Evolutionary conservation across 1,284 basidiomycete species (phyloP).

Genomic region (Tilletia caries): DNA sequence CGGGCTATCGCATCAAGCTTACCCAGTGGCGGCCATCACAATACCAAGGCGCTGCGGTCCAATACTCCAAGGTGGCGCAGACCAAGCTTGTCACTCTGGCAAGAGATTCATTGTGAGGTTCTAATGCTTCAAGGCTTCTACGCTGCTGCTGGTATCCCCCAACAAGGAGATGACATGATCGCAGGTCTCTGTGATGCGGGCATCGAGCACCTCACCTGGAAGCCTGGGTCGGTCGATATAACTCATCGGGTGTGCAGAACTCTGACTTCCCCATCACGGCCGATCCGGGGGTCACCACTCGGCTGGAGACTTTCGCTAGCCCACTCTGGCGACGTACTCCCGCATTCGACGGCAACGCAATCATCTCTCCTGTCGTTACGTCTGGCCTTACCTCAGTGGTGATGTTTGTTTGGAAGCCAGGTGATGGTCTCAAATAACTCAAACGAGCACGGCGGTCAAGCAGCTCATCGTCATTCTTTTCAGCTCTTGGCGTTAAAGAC

Average conservation of each 20-base stretch:
- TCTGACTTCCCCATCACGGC: conserved; percentile 94
- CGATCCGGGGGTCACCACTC: conserved; percentile 99
- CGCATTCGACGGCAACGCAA: conserved; percentile 81
- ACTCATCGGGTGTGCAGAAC: conserved; percentile 95
- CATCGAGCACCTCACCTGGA: conserved; percentile 93
- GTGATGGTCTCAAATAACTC: conserved; percentile 99
- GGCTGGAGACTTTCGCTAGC: conserved; percentile 97
- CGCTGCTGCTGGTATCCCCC: conserved; percentile 90
- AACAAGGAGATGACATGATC: conserved; percentile 93
- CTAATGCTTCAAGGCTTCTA: conserved; percentile 95
- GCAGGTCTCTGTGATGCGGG: conserved; percentile 70
- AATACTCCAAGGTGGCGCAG: conserved; percentile 68
- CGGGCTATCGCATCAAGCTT: conserved; percentile 92
- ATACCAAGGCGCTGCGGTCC: conserved; percentile 76
- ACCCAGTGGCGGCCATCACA: conserved; percentile 98
- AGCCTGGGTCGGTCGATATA: conserved; percentile 93
- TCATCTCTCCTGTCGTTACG: conserved; percentile 86
- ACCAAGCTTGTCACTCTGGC: conserved; percentile 74
- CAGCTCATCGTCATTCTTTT: conserved; percentile 90
- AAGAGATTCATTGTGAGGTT: conserved; percentile 92
- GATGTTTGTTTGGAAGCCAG: conserved; percentile 88
- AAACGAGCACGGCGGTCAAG: conserved; percentile 89
- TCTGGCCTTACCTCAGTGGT: conserved; percentile 95
- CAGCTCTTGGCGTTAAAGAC: conserved; percentile 89
- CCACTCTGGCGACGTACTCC: conserved; percentile 83